Conservation (phyloP, 139 green algal genomes). For the Tetratostichococcus sp. region DNA sequence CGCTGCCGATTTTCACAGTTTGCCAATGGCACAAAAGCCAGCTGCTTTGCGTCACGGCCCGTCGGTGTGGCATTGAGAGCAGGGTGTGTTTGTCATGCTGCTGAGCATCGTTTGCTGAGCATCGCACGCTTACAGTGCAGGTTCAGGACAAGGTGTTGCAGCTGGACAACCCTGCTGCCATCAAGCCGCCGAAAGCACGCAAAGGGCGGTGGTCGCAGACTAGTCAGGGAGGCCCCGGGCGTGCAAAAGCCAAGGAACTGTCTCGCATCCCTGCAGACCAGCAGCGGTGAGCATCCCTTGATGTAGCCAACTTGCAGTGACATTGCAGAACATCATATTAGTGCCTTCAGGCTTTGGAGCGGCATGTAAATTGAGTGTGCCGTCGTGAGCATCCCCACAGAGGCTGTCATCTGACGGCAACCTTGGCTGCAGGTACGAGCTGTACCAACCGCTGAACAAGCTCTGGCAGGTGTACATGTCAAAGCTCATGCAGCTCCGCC, state of each 20-base stretch:
- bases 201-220: too few species aligned
- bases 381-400: too few species aligned
- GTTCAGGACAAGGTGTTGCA: background rate
- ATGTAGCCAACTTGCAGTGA: background rate
- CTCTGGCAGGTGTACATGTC: background rate
- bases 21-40: too few species aligned
- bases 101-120: too few species aligned
- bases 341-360: too few species aligned
- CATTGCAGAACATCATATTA: too few species aligned
- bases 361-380: too few species aligned
- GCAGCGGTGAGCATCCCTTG: background rate
- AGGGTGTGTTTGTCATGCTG: background rate
- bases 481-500: background rate
- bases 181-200: background rate
- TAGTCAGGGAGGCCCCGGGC: too few species aligned
- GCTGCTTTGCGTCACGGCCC: too few species aligned
- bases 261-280: background rate
- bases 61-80: too few species aligned
- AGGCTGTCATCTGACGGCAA: background rate
- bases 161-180: background rate
- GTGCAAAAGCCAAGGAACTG: background rate
- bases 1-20: too few species aligned
- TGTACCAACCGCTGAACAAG: background rate
- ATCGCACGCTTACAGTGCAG: background rate
- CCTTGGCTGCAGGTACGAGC: background rate